A percentile compares a stretch with the other conserved stretches of the same genome.
Conservation (phyloP, 192 early-diverging fungal species). For the Coemansia sp. region DNA sequence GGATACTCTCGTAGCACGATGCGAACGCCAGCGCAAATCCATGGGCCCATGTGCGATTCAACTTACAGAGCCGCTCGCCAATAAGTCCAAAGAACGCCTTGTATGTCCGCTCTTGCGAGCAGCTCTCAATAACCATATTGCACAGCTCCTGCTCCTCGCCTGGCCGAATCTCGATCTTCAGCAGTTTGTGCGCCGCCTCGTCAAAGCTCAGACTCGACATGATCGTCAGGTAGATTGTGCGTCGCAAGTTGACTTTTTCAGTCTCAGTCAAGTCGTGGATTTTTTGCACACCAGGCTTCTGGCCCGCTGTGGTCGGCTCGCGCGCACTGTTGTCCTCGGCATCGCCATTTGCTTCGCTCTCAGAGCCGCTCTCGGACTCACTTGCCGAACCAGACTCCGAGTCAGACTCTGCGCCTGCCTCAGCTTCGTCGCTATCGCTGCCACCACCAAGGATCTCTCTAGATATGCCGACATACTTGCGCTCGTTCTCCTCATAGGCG, state of each 20-base stretch:
- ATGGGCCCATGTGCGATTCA: slow-evolving; percentile 77
- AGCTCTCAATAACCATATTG: slow-evolving; percentile 98
- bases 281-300: slow-evolving; percentile 43
- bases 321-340: slow-evolving; percentile 57
- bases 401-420: slow-evolving; percentile 28
- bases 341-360: slow-evolving; percentile 15
- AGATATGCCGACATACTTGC: slow-evolving; percentile 79
- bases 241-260: slow-evolving; percentile 81
- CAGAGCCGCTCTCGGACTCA: slow-evolving; percentile 50
- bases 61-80: slow-evolving; percentile 89
- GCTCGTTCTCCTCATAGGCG: slow-evolving; percentile 80
- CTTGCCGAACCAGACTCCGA: slow-evolving; percentile 51
- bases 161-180: slow-evolving; percentile 80
- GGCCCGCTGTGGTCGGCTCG: slow-evolving; percentile 6
- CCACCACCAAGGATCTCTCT: slow-evolving; percentile 81
- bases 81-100: slow-evolving; percentile 92
- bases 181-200: slow-evolving; percentile 93
- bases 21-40: slow-evolving; percentile 79
- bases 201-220: slow-evolving; percentile 96
- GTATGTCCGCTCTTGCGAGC: slow-evolving; percentile 93
- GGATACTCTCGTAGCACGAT: slow-evolving; percentile 87
- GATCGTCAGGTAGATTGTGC: slow-evolving; percentile 94
- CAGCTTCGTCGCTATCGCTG: slow-evolving; percentile 58
- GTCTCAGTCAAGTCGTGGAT: slow-evolving; percentile 90
- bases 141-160: slow-evolving; percentile 90